Evolutionary conservation across 2,329 filamentous ascomycete genomes (phyloP).

Genomic region (Didymella glomerata): DNA sequence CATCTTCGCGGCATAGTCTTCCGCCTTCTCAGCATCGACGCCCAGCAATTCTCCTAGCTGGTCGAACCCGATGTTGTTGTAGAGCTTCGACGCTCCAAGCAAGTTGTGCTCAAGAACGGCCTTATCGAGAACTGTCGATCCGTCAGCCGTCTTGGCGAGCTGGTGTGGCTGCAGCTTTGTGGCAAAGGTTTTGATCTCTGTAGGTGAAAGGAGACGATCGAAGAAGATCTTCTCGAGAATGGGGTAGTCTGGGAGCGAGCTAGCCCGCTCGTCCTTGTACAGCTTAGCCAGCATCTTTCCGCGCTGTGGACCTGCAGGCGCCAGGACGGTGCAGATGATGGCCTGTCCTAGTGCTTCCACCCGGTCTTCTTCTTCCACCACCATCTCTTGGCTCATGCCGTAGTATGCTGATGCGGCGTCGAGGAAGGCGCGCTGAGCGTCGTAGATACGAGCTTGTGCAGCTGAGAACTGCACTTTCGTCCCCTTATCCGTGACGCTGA

Average conservation of each 20-base stretch:
- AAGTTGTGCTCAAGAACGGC: slow-evolving; percentile 97
- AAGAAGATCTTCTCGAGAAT: slow-evolving; percentile 99
- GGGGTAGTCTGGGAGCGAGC: slow-evolving; percentile 77
- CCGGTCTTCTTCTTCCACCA: slow-evolving; percentile 86
- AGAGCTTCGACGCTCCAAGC: slow-evolving; percentile 74
- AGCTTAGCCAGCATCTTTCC: slow-evolving; percentile 81
- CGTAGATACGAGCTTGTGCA: slow-evolving; percentile 94
- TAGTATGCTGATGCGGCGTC: slow-evolving; percentile 89
- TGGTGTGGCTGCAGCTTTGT: slow-evolving; percentile 84
- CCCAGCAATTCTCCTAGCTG: slow-evolving; percentile 80
- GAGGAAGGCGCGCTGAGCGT: slow-evolving; percentile 88
- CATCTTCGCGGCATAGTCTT: slow-evolving; percentile 93
- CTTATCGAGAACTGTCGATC: slow-evolving; percentile 89
- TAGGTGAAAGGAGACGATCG: slow-evolving; percentile 79
- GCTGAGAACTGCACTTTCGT: slow-evolving; percentile 82
- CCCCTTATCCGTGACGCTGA: slow-evolving; percentile 76
- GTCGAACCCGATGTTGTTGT: slow-evolving; percentile 65
- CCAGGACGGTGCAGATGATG: slow-evolving; percentile 90
- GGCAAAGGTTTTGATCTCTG: slow-evolving; percentile 88
- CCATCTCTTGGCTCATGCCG: slow-evolving; percentile 77
- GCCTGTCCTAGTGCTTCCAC: slow-evolving; percentile 84
- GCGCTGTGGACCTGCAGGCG: slow-evolving; percentile 86
- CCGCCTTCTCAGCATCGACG: slow-evolving; percentile 80
- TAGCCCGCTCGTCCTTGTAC: slow-evolving; percentile 90
- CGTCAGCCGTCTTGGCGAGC: slow-evolving; percentile 86